A percentile compares a stretch with the other conserved stretches of the same genome.
Evolutionary conservation across 129 eudicot species (phyloP).

Genomic region (Rutidosis leptorrhynchoides): DNA sequence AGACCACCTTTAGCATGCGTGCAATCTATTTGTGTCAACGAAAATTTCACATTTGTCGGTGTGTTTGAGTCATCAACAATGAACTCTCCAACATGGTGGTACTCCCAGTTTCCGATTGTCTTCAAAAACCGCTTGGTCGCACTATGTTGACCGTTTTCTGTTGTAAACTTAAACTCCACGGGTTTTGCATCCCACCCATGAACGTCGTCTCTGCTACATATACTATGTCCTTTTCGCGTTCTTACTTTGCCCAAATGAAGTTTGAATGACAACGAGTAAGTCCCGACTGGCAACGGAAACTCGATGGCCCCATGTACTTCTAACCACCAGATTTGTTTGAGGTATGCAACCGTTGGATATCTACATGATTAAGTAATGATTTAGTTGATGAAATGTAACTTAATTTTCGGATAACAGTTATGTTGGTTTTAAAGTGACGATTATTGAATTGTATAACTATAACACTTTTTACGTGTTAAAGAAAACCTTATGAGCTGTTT

Average conservation of each 20-base stretch:
- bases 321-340: slow-evolving; percentile 70
- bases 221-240: slow-evolving; percentile 43
- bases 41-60: slow-evolving; percentile 53
- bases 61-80: slow-evolving; percentile 41
- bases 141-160: slow-evolving; percentile 52
- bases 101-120: slow-evolving; percentile 56
- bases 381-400: not conserved
- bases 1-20: slow-evolving; percentile 88
- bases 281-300: slow-evolving; percentile 52
- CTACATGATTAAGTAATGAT: slow-evolving; percentile 20
- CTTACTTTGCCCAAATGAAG: slow-evolving; percentile 51
- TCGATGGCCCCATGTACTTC: slow-evolving; percentile 58
- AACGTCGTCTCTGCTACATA: slow-evolving; percentile 36
- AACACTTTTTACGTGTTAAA: no score
- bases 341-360: slow-evolving; percentile 55
- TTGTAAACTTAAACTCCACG: slow-evolving; percentile 53
- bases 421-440: no score
- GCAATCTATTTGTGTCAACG: slow-evolving; percentile 77
- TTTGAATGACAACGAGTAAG: slow-evolving; percentile 46
- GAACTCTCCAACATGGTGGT: slow-evolving; percentile 74
- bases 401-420: no score
- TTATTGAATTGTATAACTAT: no score
- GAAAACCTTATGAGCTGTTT: no score
- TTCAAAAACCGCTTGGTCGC: slow-evolving; percentile 42
- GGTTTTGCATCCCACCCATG: slow-evolving; percentile 73